Evolutionary conservation across 2,329 filamentous ascomycete genomes (phyloP), one percentile per base, ranked within the genome.

Genomic region (Juglanconis sp.): DNA sequence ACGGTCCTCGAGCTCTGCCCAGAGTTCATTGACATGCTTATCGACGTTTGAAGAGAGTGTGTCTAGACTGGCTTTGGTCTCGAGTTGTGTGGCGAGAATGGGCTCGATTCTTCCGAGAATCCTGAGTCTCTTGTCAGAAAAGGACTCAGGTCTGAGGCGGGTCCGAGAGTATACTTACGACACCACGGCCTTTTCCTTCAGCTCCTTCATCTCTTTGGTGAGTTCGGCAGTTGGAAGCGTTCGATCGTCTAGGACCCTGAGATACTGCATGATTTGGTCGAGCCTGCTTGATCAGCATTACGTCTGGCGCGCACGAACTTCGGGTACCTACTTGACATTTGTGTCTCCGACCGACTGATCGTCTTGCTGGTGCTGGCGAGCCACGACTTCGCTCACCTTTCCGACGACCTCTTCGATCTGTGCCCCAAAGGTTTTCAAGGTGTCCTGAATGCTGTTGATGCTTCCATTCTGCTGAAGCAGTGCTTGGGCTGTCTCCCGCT

Each of bases 1-100:
- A 7, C 58, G 58, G 15, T 58, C 58, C n/a, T 63, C 58, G n/a
- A 63, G 59, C 30, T 50, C 60, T 17, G 51, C 32, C 58, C 61
- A 63, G 15, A 61, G 46, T 34, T 58, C 58, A 30, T 49, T 49
- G 30, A 61, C 56, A 24, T 54, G 58, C 13, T 54, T 36, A 9
- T 53, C 47, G 30, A 63, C 24, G 9, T 40, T 46, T 38, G 49
- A 42, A 3, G 49, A 34, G 9, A 63, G 34, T 5, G 46, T 32
- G 6, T 57, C 32, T 38, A 63, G 10, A 24, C 17, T 56, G 30
- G 59, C 32, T 13, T 61, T 53, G 3, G 57, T 38, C n/a, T 61
- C 51, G 15, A 48, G 35, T 15, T 63, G 55, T 5, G 58, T 57
- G 17, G 44, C 15, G 3, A 55, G 31, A 3, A 63, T 49, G 5